Conservation (phyloP, 2,329 filamentous ascomycete genomes). For the Venturia pyrina region DNA sequence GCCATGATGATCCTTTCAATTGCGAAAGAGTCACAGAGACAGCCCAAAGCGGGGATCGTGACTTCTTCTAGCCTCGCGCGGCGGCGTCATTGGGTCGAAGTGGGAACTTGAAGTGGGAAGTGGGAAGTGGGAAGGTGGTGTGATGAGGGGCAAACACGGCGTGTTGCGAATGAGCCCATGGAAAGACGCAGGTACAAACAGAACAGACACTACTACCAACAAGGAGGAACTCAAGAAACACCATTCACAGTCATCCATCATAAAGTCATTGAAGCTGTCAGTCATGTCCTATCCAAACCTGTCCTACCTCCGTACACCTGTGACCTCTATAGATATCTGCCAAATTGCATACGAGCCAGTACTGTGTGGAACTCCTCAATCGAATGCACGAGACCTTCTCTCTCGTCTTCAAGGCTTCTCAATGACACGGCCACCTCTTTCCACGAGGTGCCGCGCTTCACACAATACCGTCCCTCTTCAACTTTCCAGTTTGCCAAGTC, state of each 20-base stretch:
- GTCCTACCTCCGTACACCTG: no score
- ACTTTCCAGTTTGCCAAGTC: slow-evolving; percentile 39
- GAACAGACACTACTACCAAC: neutral
- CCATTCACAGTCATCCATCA: neutral
- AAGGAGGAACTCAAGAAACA: neutral
- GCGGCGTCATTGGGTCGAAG: neutral
- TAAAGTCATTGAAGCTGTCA: neutral
- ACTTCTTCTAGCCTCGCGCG: neutral
- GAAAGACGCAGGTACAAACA: neutral
- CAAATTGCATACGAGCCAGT: slow-evolving; percentile 11
- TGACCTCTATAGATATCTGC: neutral
- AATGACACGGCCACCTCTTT: slow-evolving; percentile 35
- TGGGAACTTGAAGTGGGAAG: neutral
- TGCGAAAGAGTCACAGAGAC: neutral
- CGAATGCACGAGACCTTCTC: slow-evolving; percentile 14
- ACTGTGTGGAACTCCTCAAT: slow-evolving; percentile 19
- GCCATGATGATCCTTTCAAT: no score
- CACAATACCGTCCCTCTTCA: slow-evolving; percentile 35
- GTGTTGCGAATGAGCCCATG: neutral
- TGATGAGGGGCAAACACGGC: neutral
- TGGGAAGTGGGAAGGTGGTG: neutral
- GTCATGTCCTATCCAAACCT: neutral
- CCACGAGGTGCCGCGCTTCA: slow-evolving; percentile 34
- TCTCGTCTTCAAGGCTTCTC: slow-evolving; percentile 22
- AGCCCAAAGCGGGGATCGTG: neutral